Evolutionary conservation across 371 early-diverging fungal species (phyloP).

Genomic region (Neoconidiobolus thromboides): DNA sequence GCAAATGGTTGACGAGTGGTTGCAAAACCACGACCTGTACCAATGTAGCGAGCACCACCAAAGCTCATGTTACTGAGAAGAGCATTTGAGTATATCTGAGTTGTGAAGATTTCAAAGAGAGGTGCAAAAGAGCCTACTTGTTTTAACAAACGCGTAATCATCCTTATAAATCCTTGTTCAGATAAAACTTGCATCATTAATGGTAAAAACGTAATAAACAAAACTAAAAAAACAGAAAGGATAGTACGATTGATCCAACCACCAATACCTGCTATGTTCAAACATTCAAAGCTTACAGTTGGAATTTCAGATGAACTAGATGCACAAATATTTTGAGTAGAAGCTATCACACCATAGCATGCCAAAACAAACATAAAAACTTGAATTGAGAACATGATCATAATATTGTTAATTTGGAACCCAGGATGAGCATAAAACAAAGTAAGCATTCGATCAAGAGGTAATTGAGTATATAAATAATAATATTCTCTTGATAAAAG

Average conservation of each 20-base stretch:
- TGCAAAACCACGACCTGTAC: constrained; percentile 82
- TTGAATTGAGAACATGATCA: constrained; percentile 70
- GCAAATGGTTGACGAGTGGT: constrained; percentile 65
- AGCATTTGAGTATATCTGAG: constrained; percentile 71
- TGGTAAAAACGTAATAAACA: constrained; percentile 68
- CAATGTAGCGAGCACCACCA: constrained; percentile 76
- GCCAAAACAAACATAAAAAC: constrained; percentile 62
- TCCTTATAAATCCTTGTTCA: constrained; percentile 63
- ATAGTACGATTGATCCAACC: constrained; percentile 73
- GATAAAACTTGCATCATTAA: constrained; percentile 67
- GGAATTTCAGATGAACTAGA: constrained; percentile 9
- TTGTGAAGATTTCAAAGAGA: constrained; percentile 76
- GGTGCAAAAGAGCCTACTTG: constrained; percentile 71
- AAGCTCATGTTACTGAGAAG: constrained; percentile 61
- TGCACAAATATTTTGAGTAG: constrained; percentile 24
- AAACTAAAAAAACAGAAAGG: constrained; percentile 53
- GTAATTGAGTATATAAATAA: constrained; percentile 65
- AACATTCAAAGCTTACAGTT: constrained; percentile 31
- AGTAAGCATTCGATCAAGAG: constrained; percentile 68
- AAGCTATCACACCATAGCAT: constrained; percentile 50
- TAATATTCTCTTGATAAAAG: constrained; percentile 81
- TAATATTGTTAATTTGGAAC: constrained; percentile 80
- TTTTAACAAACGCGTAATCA: constrained; percentile 51
- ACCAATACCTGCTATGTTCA: constrained; percentile 46
- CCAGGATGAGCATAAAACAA: constrained; percentile 82